A percentile compares a stretch with the other conserved stretches of the same genome.
Conservation (phyloP, 164 flowering plant species). For the Magnolia sinica region DNA sequence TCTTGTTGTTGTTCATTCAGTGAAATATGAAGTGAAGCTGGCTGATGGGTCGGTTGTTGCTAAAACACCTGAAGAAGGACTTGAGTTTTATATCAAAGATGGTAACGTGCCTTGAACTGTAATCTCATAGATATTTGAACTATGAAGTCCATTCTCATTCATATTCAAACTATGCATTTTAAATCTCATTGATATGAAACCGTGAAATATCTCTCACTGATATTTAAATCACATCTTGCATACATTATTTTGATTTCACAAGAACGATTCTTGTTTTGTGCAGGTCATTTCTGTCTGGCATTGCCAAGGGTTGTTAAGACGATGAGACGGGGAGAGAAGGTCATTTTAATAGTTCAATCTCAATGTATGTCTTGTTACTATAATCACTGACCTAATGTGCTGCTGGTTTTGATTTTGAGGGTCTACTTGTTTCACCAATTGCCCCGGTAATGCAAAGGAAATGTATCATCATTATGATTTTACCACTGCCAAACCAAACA, state of each 20-base stretch:
- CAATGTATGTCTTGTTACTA: slow-evolving; percentile 44
- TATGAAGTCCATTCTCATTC: not conserved
- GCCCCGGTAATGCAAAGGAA: too few species aligned
- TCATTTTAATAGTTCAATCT: slow-evolving; percentile 48
- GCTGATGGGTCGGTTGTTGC: slow-evolving; percentile 56
- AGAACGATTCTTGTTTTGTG: slow-evolving; percentile 9
- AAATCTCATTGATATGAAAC: not conserved
- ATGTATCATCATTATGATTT: too few species aligned
- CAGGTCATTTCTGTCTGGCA: slow-evolving; percentile 67
- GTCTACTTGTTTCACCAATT: too few species aligned
- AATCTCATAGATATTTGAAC: not conserved
- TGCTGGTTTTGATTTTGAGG: not conserved
- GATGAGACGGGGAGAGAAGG: slow-evolving; percentile 65
- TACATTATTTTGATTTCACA: not conserved
- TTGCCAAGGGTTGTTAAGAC: slow-evolving; percentile 53
- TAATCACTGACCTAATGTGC: slow-evolving; percentile 19
- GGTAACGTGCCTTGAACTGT: slow-evolving; percentile 32
- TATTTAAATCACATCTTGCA: not conserved
- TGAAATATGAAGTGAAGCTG: slow-evolving; percentile 46
- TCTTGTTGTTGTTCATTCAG: slow-evolving; percentile 31
- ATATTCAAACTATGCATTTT: not conserved
- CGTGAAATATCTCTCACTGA: not conserved
- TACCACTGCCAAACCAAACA: too few species aligned
- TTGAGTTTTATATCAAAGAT: slow-evolving; percentile 63
- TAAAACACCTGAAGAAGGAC: slow-evolving; percentile 52